phyloP scores from a whole-genome alignment of 257 asterid genomes.

The Solanum chilense region DNA sequence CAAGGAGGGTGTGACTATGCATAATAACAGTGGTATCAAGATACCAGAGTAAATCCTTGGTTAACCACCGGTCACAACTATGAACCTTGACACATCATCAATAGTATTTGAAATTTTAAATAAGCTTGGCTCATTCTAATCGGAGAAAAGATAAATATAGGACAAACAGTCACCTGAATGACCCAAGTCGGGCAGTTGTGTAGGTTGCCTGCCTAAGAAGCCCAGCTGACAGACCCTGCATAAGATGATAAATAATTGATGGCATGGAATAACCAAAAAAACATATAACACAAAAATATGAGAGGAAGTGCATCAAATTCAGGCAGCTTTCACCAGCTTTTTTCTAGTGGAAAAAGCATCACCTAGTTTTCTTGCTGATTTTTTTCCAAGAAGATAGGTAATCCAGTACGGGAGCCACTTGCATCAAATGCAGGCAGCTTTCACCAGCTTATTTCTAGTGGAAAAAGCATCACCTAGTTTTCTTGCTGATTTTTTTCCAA shows the following conservation, averaged over 20 bases:
- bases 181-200: conserved; percentile 93
- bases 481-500: background rate
- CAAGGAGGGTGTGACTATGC: background rate
- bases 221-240: conserved; percentile 92
- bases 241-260: background rate
- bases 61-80: background rate
- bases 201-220: conserved; percentile 96
- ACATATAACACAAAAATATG: background rate
- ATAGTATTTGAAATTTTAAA: background rate
- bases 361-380: background rate
- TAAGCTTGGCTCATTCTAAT: background rate
- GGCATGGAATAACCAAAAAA: background rate
- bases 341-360: background rate
- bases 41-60: background rate
- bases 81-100: background rate
- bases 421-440: background rate
- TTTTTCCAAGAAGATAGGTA: background rate
- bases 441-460: background rate
- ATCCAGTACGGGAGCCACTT: background rate
- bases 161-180: conserved; percentile 47
- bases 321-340: background rate
- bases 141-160: background rate
- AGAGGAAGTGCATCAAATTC: background rate
- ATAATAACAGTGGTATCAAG: background rate
- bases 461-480: background rate